Base-by-base conservation (phyloP, 768 basidiomycete genomes). In the Exsudoporus frostii region DNA sequence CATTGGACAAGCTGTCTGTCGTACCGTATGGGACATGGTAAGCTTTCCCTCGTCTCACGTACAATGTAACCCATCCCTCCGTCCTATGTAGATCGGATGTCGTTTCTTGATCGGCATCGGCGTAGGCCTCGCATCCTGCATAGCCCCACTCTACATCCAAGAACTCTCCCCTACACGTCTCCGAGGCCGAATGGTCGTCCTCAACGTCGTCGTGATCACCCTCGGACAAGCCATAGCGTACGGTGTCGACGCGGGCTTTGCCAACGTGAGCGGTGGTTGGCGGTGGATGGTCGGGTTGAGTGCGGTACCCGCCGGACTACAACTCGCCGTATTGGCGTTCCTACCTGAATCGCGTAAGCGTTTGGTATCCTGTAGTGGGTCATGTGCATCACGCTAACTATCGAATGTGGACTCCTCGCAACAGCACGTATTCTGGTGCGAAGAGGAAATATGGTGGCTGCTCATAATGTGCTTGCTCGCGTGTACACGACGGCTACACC, bases 221-320 rank as follows among this genome's bases (percentile, higher is more conserved):
- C 74, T 85, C 7, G 88, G 88, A 3, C 90, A 91, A 57, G 88
- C 91, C 29, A 78, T 90, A 44, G 86, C 88, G 0, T 92, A 90
- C 63, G 85, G 81, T 19, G 83, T 85, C 50, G 86, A 81, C 24
- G 85, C 85, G 22, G 85, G 79, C 3, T 87, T 87, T 58, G 79
- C 75, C 53, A 78, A 79, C 51, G 69, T 79, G 48, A 68, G 69
- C 30, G 71, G 76, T 4, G 90, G 90, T 3, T 93, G 90, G 90
- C 73, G 90, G 47, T 92, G 82, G 82, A 88, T 91, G 86, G 86
- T 89, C 15, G 90, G 88, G 4, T 71, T 92, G 3, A 87, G 90
- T 14, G 80, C 81, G 2, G 73, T 87, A 2, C 88, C 88, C 1
- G 84, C 87, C 1, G 83, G 69, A 3, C 51, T 90, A 6, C 89